Evolutionary conservation across 768 basidiomycete species (phyloP).

Genomic region (Nevesoporus exiguus): DNA sequence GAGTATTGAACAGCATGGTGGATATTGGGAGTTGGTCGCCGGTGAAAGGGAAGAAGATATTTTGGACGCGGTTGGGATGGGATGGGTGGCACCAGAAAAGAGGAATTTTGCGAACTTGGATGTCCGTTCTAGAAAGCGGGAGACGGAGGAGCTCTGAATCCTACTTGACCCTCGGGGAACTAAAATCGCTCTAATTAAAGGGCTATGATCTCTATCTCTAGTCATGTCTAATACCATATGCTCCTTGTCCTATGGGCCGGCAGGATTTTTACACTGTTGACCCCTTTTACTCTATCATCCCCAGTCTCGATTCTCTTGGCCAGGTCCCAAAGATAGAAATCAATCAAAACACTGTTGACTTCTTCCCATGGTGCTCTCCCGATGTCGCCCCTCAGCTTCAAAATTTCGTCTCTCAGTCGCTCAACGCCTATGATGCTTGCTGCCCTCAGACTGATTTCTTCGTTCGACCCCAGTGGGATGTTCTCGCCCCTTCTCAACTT

Average conservation of each 20-base stretch:
- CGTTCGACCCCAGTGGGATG: constrained; percentile 54
- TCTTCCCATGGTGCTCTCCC: constrained; percentile 19
- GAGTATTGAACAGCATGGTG: constrained; percentile 11
- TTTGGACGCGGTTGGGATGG: constrained; percentile 24
- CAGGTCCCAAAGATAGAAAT: constrained; percentile 90
- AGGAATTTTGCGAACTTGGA: constrained; percentile 23
- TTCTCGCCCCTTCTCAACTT: constrained; percentile 43
- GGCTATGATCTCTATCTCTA: constrained; percentile 4
- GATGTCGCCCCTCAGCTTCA: constrained; percentile 25
- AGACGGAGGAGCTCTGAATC: constrained; percentile 1
- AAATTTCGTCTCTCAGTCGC: constrained; percentile 60
- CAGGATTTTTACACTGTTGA: constrained; percentile 52
- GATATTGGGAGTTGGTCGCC: constrained; percentile 23
- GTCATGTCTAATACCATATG: constrained; percentile 68
- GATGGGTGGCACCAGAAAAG: constrained; percentile 26
- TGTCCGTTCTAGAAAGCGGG: constrained; percentile 1
- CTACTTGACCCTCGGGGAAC: neutral
- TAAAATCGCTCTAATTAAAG: constrained; percentile 13
- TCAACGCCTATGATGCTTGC: constrained; percentile 82
- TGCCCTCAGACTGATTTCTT: constrained; percentile 77
- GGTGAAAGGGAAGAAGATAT: constrained; percentile 27
- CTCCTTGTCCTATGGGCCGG: constrained; percentile 80
- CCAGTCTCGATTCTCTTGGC: constrained; percentile 72
- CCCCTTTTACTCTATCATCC: constrained; percentile 54
- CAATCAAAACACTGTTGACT: constrained; percentile 77